Conservation (phyloP, 371 early-diverging fungal species). For the Mucor saturninus region DNA sequence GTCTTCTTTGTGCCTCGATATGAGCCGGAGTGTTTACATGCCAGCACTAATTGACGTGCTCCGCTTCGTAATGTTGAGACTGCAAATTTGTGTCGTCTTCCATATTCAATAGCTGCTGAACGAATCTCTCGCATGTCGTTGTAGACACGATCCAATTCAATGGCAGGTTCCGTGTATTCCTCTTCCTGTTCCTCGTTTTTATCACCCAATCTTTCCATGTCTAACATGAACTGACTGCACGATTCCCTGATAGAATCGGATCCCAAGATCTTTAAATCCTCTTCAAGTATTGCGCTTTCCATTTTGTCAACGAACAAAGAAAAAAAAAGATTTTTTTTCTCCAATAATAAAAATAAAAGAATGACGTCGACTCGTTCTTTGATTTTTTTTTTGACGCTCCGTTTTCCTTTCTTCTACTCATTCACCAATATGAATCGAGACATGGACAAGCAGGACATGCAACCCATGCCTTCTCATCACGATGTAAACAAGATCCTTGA, state of each 20-base stretch:
- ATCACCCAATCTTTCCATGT: not conserved
- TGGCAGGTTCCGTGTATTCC: not conserved
- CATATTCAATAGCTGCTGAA: conserved; percentile 24
- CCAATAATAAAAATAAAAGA: not conserved
- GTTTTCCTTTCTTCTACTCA: not conserved
- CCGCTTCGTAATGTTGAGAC: conserved; percentile 23
- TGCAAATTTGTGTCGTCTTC: conserved; percentile 24
- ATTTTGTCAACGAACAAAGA: not conserved
- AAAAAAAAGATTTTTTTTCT: not conserved
- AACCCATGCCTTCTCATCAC: conserved; percentile 29
- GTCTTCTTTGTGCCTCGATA: conserved; percentile 13
- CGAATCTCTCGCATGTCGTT: conserved; percentile 15
- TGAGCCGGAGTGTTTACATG: conserved; percentile 22
- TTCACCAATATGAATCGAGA: not conserved
- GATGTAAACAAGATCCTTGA: conserved; percentile 45
- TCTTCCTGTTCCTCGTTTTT: not conserved
- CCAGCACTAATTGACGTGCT: conserved; percentile 13
- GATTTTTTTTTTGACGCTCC: not conserved
- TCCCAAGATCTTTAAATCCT: not conserved
- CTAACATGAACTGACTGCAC: no score
- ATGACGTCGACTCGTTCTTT: not conserved
- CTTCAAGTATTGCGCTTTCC: not conserved
- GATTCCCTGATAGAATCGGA: not conserved
- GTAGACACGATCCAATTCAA: conserved; percentile 4
- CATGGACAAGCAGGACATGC: conserved; percentile 9